Conservation (phyloP, 176 grass and related monocot genomes). For the Juncus effusus region DNA sequence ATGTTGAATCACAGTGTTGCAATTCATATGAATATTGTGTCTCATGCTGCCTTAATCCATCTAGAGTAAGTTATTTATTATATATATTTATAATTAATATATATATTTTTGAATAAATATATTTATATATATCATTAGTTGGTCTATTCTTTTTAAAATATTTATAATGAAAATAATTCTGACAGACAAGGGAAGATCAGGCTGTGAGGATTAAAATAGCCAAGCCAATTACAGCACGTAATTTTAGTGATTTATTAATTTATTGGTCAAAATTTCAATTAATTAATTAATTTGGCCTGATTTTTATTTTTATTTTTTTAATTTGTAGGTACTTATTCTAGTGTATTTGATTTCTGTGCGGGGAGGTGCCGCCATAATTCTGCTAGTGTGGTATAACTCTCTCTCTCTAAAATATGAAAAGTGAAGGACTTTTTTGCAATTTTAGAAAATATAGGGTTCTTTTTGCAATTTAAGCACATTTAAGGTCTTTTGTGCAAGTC, state of each 20-base stretch:
- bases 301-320: constrained; percentile 13
- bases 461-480: too few relatives aligned
- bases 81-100: neutral
- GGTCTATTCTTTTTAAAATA: neutral
- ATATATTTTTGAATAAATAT: neutral
- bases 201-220: constrained; percentile 70
- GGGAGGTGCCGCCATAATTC: constrained; percentile 94
- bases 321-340: constrained; percentile 53
- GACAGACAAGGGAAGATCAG: constrained; percentile 55
- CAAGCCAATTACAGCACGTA: constrained; percentile 79
- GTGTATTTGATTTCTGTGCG: constrained; percentile 72
- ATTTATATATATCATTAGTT: constrained; percentile 3
- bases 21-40: constrained; percentile 94
- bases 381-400: constrained; percentile 60
- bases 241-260: constrained; percentile 17
- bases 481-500: too few relatives aligned
- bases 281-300: constrained; percentile 15
- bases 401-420: neutral
- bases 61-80: constrained; percentile 46
- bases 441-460: too few relatives aligned
- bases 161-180: constrained; percentile 24
- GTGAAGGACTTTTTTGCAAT: too few relatives aligned
- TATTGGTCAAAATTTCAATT: constrained; percentile 4
- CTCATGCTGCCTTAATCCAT: constrained; percentile 90
- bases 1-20: constrained; percentile 64